Evolutionary conservation across 2,329 filamentous ascomycete genomes (phyloP).

Genomic region (Penicillium freii): DNA sequence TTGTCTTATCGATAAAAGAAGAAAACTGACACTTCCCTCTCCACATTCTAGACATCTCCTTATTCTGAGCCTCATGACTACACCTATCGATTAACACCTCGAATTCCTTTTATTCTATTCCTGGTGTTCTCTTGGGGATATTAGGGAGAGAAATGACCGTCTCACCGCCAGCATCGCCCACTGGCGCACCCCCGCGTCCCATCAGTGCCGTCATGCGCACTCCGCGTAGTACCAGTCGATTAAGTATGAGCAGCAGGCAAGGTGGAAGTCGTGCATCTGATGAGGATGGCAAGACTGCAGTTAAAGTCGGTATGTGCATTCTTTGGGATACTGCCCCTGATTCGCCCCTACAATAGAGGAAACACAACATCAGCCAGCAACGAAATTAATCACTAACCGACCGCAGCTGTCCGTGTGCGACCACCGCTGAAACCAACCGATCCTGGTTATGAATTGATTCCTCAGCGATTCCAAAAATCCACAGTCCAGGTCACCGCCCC

Average conservation of each 20-base stretch:
- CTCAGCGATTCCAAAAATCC: conserved; percentile 87
- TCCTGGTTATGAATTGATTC: conserved; percentile 91
- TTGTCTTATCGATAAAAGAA: neutral
- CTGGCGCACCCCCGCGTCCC: conserved; percentile 61
- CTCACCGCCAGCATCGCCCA: conserved; percentile 69
- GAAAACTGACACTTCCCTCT: conserved; percentile 8
- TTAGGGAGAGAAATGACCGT: conserved; percentile 54
- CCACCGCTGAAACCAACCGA: conserved; percentile 79
- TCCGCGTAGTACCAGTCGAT: conserved; percentile 74
- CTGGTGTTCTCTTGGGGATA: conserved; percentile 12
- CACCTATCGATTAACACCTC: conserved; percentile 8
- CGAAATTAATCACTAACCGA: neutral
- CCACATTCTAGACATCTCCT: conserved; percentile 19
- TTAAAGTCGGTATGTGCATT: conserved; percentile 83
- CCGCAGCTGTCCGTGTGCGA: conserved; percentile 81
- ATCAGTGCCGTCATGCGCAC: conserved; percentile 78
- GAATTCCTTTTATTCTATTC: conserved; percentile 3
- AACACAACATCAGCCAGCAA: neutral
- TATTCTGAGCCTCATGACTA: conserved; percentile 22
- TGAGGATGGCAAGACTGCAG: conserved; percentile 84
- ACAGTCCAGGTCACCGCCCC: conserved; percentile 87
- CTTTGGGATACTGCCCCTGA: neutral
- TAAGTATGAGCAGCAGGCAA: conserved; percentile 74
- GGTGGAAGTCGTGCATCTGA: conserved; percentile 81
- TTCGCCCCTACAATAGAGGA: neutral